Evolutionary conservation across 306 rosid species (phyloP).

Genomic region (Castanea sativa): DNA sequence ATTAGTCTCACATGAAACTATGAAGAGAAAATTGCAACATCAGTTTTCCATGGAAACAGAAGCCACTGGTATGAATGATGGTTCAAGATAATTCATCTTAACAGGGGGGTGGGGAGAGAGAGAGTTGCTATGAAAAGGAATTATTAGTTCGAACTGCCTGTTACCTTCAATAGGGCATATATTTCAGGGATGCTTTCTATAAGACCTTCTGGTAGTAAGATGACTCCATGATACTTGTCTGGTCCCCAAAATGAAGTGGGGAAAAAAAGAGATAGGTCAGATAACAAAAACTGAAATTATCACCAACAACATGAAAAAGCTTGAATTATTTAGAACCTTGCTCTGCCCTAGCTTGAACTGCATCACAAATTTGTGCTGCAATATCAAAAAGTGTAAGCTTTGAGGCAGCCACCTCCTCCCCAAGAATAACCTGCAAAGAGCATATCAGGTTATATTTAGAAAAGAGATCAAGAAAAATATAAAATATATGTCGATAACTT

Average conservation of each 20-base stretch:
- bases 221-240: slow-evolving; percentile 96
- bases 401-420: slow-evolving; percentile 95
- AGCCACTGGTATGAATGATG: neutral
- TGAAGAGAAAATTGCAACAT: neutral
- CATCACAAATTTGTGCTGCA: slow-evolving; percentile 80
- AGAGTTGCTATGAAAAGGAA: neutral
- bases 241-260: neutral
- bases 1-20: neutral
- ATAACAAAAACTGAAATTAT: slow-evolving; percentile 10
- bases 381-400: slow-evolving; percentile 91
- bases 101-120: neutral
- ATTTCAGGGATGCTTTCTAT: slow-evolving; percentile 99
- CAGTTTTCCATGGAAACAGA: neutral
- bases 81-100: neutral
- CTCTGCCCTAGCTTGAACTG: slow-evolving; percentile 86
- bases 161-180: slow-evolving; percentile 91
- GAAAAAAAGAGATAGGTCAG: slow-evolving; percentile 14
- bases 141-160: neutral
- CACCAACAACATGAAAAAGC: neutral
- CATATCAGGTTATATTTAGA: slow-evolving; percentile 5
- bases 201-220: slow-evolving; percentile 92
- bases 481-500: neutral
- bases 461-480: slow-evolving; percentile 1
- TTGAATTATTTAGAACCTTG: slow-evolving; percentile 60
- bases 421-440: slow-evolving; percentile 79